Evolutionary conservation across 805 yeast genomes (phyloP).

Genomic region (Clavispora vitiphila): DNA sequence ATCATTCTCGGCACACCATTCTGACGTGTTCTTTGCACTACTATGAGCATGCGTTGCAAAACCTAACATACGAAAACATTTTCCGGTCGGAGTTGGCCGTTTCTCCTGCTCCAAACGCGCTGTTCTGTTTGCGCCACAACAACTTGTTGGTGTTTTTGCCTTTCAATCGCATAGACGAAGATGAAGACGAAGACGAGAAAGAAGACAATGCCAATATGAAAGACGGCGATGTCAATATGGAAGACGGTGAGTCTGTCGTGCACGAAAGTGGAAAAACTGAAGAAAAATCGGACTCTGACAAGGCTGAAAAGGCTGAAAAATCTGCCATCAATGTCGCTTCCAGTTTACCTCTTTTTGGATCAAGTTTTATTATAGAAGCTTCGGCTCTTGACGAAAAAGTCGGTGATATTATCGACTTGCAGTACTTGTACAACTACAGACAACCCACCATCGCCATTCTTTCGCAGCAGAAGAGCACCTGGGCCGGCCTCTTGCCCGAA

Average conservation of each 20-base stretch:
- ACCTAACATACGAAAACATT: constrained; percentile 40
- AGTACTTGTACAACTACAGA: constrained; percentile 66
- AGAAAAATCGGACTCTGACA: neutral
- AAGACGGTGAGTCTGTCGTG: constrained; percentile 10
- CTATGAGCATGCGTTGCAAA: constrained; percentile 67
- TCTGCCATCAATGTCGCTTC: neutral
- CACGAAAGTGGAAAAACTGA: neutral
- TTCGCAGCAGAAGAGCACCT: constrained; percentile 50
- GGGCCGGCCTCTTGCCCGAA: constrained; percentile 72
- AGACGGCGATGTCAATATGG: constrained; percentile 14
- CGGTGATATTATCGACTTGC: constrained; percentile 62
- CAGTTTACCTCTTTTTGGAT: constrained; percentile 28
- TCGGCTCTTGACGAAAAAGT: constrained; percentile 53
- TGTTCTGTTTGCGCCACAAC: constrained; percentile 56
- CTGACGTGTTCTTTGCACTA: constrained; percentile 77
- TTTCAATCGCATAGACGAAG: constrained; percentile 41
- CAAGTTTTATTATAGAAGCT: constrained; percentile 59
- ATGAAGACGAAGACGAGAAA: constrained; percentile 37
- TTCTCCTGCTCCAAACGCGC: constrained; percentile 54
- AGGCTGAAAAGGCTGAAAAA: constrained; percentile 2
- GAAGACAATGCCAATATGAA: constrained; percentile 23
- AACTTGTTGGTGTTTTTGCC: constrained; percentile 74
- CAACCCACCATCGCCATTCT: constrained; percentile 79
- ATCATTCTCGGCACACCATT: constrained; percentile 46
- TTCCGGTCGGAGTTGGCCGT: constrained; percentile 44